These are phyloP conservation scores for Puccinia novopanici DNA, from an alignment of 1,284 basidiomycete species.

Conservation along the genomic window DNA sequence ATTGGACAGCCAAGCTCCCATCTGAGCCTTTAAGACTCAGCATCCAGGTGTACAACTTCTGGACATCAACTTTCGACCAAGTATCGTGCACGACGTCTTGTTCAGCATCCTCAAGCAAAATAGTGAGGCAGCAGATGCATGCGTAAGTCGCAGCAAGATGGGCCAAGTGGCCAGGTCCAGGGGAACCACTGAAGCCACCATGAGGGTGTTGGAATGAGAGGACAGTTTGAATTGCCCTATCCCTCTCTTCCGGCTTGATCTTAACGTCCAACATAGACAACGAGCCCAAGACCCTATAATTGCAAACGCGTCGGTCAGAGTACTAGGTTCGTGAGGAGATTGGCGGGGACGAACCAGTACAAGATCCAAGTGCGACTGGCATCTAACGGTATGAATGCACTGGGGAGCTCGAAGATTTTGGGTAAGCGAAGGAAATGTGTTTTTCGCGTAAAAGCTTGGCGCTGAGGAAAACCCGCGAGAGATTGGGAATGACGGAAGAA, in stretches of 20 bases:
- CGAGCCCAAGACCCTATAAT: slow-evolving; percentile 45
- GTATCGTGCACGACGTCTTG: slow-evolving; percentile 48
- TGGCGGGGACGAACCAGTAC: slow-evolving; percentile 69
- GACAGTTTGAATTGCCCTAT: slow-evolving; percentile 56
- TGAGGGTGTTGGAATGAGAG: slow-evolving; percentile 57
- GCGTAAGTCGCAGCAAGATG: slow-evolving; percentile 59
- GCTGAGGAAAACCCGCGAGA: slow-evolving; percentile 18
- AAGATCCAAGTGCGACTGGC: slow-evolving; percentile 16
- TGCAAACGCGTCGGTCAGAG: neutral
- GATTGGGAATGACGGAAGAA: neutral
- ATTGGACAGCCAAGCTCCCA: slow-evolving; percentile 87
- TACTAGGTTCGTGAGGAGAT: slow-evolving; percentile 62
- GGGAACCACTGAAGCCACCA: slow-evolving; percentile 57
- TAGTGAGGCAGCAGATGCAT: slow-evolving; percentile 57
- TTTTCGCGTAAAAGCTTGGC: slow-evolving; percentile 20
- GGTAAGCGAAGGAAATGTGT: slow-evolving; percentile 8
- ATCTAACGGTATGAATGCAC: slow-evolving; percentile 51
- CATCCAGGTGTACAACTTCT: slow-evolving; percentile 81
- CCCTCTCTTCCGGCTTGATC: slow-evolving; percentile 52
- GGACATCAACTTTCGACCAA: slow-evolving; percentile 80
- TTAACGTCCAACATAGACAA: slow-evolving; percentile 56
- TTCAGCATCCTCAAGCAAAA: slow-evolving; percentile 52
- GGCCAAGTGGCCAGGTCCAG: slow-evolving; percentile 54
- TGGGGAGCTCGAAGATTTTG: slow-evolving; percentile 49
- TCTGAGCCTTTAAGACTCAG: slow-evolving; percentile 89